Conservation (phyloP, 108 stramenopile genomes). For the Fragilariopsis cylindrus region DNA sequence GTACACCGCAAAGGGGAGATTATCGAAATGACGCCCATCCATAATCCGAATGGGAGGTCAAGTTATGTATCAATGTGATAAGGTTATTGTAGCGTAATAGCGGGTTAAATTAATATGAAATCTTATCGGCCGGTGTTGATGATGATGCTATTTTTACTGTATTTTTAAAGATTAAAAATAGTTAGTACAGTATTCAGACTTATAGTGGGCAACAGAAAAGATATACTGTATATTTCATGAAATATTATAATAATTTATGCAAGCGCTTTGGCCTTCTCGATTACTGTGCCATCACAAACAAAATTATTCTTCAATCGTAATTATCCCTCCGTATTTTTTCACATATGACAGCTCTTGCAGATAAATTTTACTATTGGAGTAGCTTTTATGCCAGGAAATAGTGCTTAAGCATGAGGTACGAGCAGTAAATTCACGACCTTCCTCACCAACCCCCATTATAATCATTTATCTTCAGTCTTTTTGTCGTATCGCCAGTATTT, state of each 20-base stretch:
- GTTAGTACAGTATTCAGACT: neutral
- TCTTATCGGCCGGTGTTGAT: too few species aligned
- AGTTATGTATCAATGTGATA: slow-evolving; percentile 67
- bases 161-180: neutral
- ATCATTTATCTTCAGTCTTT: neutral
- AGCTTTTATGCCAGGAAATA: too few species aligned
- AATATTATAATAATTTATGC: neutral
- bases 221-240: neutral
- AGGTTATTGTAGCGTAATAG: neutral
- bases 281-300: slow-evolving; percentile 33
- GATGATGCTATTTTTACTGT: too few species aligned
- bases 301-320: slow-evolving; percentile 29
- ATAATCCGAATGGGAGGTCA: slow-evolving; percentile 91
- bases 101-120: too few species aligned
- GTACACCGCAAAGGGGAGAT: slow-evolving; percentile 56
- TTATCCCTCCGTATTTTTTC: too few species aligned
- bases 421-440: too few species aligned
- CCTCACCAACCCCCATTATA: neutral
- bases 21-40: slow-evolving; percentile 50
- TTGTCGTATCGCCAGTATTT: slow-evolving; percentile 28
- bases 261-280: slow-evolving; percentile 16
- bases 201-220: neutral
- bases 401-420: too few species aligned
- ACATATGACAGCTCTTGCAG: too few species aligned
- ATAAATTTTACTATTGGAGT: too few species aligned